These are phyloP conservation scores for Carpinus fangiana DNA, from an alignment of 306 rosid species.

Conservation along the genomic window DNA sequence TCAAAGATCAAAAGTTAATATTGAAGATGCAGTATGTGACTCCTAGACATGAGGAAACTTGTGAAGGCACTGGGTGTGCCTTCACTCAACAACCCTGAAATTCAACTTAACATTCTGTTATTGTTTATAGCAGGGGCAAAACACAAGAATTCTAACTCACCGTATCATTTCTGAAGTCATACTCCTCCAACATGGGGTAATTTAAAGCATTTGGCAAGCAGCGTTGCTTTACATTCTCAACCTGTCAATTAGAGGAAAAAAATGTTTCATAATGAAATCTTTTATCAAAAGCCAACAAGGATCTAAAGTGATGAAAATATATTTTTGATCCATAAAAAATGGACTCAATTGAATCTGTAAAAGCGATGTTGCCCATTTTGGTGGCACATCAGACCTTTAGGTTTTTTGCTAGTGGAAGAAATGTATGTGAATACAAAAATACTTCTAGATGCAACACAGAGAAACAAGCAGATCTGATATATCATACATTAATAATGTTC, in stretches of 20 bases:
- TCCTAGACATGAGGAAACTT: not conserved
- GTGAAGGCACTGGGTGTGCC: not conserved
- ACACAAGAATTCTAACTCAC: constrained; percentile 48
- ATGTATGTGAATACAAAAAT: not conserved
- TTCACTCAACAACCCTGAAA: constrained; percentile 16
- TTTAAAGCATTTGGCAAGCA: constrained; percentile 91
- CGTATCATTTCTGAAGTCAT: constrained; percentile 94
- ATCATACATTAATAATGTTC: not conserved
- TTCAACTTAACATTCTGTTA: not conserved
- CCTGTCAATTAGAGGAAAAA: constrained; percentile 50
- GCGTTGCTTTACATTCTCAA: constrained; percentile 95
- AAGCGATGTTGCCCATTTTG: not conserved
- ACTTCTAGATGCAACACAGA: not conserved
- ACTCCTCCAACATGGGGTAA: constrained; percentile 99
- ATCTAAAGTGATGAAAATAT: not conserved
- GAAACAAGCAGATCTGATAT: not conserved
- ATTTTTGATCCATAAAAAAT: not conserved
- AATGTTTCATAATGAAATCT: not conserved
- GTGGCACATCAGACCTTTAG: not conserved
- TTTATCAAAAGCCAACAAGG: constrained; percentile 23
- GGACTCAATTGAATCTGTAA: not conserved
- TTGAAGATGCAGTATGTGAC: constrained; percentile 17
- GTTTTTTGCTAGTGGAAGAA: not conserved
- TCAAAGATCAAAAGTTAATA: constrained; percentile 22
- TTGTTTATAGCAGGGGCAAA: constrained; percentile 5